Percentiles rank a stretch among this genome's conserved stretches.
These are phyloP conservation scores for Epichloe festucae DNA, from an alignment of 2,329 filamentous ascomycete species.

Conservation along the genomic window DNA sequence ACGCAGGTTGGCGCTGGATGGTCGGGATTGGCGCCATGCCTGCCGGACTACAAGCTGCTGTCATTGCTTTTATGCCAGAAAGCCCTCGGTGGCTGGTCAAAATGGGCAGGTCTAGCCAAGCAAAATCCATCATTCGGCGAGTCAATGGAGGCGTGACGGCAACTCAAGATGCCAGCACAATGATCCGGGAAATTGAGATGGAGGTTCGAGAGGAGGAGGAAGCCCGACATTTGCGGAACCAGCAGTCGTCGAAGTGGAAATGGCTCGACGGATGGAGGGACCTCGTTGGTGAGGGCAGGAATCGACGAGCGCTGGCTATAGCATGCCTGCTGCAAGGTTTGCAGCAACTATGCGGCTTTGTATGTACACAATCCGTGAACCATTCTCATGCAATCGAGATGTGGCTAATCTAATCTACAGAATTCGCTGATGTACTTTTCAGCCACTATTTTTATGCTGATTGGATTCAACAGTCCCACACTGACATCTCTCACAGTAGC, in stretches of 20 bases:
- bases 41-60: conserved; percentile 53
- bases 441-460: conserved; percentile 64
- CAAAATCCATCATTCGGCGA: conserved; percentile 49
- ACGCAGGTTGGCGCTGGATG: conserved; percentile 76
- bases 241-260: conserved; percentile 16
- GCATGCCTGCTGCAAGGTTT: conserved; percentile 77
- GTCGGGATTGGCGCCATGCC: conserved; percentile 75
- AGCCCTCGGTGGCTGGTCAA: conserved; percentile 80
- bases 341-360: conserved; percentile 80
- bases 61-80: conserved; percentile 69
- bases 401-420: conserved; percentile 20
- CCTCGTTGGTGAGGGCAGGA: conserved; percentile 44
- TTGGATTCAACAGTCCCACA: conserved; percentile 68
- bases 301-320: conserved; percentile 65
- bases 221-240: conserved; percentile 24
- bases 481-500: conserved; percentile 71
- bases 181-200: conserved; percentile 56
- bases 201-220: conserved; percentile 63
- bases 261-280: conserved; percentile 38
- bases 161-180: conserved; percentile 37
- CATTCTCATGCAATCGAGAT: background rate
- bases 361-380: conserved; percentile 25
- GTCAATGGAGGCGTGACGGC: conserved; percentile 44
- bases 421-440: conserved; percentile 92
- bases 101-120: conserved; percentile 46